These are phyloP conservation scores for Umbelopsis vinacea DNA, from an alignment of 192 early-diverging fungal genomes.

Conservation along the genomic window DNA sequence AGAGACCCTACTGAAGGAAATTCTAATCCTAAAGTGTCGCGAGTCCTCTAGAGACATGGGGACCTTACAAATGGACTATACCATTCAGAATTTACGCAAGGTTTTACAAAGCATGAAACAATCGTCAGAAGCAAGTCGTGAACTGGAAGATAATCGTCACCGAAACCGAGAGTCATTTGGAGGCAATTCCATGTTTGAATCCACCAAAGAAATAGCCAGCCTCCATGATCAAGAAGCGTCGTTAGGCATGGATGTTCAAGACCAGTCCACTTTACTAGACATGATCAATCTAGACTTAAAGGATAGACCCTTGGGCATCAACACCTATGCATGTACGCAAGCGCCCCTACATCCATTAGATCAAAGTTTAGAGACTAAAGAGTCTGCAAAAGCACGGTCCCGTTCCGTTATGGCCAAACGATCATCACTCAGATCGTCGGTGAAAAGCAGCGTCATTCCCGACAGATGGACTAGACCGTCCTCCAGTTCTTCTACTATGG, in stretches of 20 bases:
- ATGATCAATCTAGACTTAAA: background rate
- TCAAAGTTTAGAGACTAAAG: background rate
- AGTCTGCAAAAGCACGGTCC: background rate
- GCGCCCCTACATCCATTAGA: too few species aligned
- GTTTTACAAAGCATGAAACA: background rate
- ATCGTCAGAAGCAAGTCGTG: background rate
- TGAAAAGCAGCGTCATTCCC: background rate
- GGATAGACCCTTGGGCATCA: too few species aligned
- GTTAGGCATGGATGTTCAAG: background rate
- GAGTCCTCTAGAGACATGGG: background rate
- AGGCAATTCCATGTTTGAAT: too few species aligned
- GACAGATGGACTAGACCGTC: background rate
- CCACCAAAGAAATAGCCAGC: background rate
- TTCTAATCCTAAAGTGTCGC: background rate
- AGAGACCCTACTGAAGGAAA: background rate
- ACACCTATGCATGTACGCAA: too few species aligned
- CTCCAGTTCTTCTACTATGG: background rate
- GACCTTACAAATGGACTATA: conserved; percentile 3
- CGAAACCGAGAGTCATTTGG: too few species aligned
- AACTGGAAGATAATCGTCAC: background rate
- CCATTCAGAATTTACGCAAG: conserved; percentile 8
- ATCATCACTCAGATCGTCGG: background rate
- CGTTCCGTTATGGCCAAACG: background rate
- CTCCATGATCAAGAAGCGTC: background rate
- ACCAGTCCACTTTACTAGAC: background rate